These are phyloP conservation scores for Claviceps spartinae DNA, from an alignment of 2,329 filamentous ascomycete genomes.

Conservation along the genomic window DNA sequence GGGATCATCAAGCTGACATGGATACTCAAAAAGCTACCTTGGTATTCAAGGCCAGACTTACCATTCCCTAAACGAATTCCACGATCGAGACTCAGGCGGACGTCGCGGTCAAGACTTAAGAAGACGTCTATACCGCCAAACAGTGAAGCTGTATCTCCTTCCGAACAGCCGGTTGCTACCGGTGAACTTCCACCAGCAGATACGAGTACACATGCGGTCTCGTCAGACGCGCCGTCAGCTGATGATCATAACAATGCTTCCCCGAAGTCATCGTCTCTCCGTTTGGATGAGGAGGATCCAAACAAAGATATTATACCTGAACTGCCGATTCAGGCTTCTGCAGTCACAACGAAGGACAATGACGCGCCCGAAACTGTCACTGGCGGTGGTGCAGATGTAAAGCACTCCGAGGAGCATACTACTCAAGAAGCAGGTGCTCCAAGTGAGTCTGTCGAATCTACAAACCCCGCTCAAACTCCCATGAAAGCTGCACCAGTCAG, in stretches of 20 bases:
- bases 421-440: conserved; percentile 8
- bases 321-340: neutral
- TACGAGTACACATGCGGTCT: neutral
- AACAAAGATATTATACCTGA: neutral
- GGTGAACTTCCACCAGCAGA: conserved; percentile 9
- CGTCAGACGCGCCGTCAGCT: conserved; percentile 5
- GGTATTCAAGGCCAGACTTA: conserved; percentile 37
- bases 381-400: conserved; percentile 10
- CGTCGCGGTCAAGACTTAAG: conserved; percentile 24
- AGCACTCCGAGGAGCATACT: conserved; percentile 12
- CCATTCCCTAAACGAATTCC: conserved; percentile 32
- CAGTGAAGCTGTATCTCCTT: conserved; percentile 28
- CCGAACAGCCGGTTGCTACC: conserved; percentile 24
- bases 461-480: conserved; percentile 14
- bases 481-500: conserved; percentile 21
- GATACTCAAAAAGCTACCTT: conserved; percentile 35
- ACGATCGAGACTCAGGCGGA: conserved; percentile 25
- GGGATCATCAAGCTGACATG: neutral
- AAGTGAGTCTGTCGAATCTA: conserved; percentile 8
- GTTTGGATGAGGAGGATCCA: neutral
- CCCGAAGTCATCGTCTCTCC: neutral
- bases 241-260: neutral
- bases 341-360: neutral
- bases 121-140: conserved; percentile 27
- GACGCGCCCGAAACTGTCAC: neutral